These are phyloP conservation scores for Talaromyces sp. DNA, from an alignment of 2,329 filamentous ascomycete species.

Conservation along the genomic window DNA sequence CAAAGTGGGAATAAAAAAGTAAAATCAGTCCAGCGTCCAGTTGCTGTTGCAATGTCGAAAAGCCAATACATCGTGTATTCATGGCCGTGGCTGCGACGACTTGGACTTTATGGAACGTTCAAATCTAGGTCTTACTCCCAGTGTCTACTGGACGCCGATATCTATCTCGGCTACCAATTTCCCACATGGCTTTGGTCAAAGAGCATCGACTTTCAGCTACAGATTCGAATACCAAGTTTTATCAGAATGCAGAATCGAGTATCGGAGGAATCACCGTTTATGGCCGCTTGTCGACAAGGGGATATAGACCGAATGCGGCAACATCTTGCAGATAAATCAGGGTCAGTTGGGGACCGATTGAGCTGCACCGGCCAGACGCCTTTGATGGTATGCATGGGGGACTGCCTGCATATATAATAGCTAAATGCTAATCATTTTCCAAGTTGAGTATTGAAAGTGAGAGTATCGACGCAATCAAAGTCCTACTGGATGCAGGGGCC, in stretches of 20 bases:
- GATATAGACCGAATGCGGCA: not conserved
- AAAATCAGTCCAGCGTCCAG: not conserved
- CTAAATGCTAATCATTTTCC: not conserved
- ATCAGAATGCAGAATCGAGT: constrained; percentile 11
- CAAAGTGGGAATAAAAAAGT: not conserved
- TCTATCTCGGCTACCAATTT: constrained; percentile 7
- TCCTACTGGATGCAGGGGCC: constrained; percentile 1
- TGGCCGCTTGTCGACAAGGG: not conserved
- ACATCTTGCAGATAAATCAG: not conserved
- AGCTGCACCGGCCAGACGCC: not conserved
- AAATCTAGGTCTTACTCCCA: not conserved
- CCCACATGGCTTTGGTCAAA: constrained; percentile 11
- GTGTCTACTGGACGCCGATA: not conserved
- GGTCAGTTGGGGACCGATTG: not conserved
- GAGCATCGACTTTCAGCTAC: constrained; percentile 1
- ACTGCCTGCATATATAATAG: not conserved
- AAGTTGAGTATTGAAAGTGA: constrained; percentile 6
- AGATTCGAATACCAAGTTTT: not conserved
- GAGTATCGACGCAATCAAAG: not conserved
- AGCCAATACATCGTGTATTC: not conserved
- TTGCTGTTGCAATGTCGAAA: not conserved
- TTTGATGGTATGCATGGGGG: not conserved
- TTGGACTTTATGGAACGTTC: not conserved
- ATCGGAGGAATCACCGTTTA: not conserved
- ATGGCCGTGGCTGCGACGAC: not conserved